phyloP scores from a whole-genome alignment of 805 yeast genomes.

The Metschnikowia gruessii region DNA sequence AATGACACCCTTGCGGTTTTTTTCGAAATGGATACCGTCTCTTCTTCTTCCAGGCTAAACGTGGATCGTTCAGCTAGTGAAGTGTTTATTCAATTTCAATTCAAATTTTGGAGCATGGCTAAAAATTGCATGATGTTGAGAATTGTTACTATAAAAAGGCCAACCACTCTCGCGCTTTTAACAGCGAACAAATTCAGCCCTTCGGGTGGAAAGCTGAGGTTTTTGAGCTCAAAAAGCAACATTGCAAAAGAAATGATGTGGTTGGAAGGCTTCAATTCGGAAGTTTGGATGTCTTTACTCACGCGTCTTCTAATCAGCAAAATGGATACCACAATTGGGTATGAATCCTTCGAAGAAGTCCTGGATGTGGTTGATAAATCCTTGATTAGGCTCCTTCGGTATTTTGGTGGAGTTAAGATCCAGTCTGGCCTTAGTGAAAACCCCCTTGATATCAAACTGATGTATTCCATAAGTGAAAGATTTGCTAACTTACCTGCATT shows the following conservation, averaged over 20 bases:
- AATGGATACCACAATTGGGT: conserved; percentile 35
- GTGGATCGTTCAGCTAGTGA: conserved; percentile 21
- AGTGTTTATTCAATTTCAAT: conserved; percentile 32
- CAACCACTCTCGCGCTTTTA: conserved; percentile 27
- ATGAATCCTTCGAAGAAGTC: conserved; percentile 29
- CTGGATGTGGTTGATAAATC: conserved; percentile 27
- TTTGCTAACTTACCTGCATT: conserved; percentile 30
- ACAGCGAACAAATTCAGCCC: conserved; percentile 17
- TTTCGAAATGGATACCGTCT: conserved; percentile 33
- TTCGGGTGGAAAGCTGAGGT: conserved; percentile 16
- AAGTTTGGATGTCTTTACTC: conserved; percentile 30
- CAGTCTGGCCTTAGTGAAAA: conserved; percentile 14
- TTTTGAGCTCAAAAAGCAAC: conserved; percentile 20
- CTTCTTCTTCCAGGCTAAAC: conserved; percentile 21
- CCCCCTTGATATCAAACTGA: conserved; percentile 23
- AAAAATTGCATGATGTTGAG: conserved; percentile 24
- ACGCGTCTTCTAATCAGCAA: conserved; percentile 33
- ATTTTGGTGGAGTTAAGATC: conserved; percentile 27
- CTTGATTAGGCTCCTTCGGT: conserved; percentile 25
- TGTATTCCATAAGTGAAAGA: conserved; percentile 25
- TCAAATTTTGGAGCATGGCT: conserved; percentile 28
- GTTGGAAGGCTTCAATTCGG: conserved; percentile 32
- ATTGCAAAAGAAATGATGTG: conserved; percentile 28
- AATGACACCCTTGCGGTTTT: conserved; percentile 28
- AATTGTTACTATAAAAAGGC: conserved; percentile 30